Conservation (phyloP, 805 yeast species). For the Cephaloascus albidus region DNA sequence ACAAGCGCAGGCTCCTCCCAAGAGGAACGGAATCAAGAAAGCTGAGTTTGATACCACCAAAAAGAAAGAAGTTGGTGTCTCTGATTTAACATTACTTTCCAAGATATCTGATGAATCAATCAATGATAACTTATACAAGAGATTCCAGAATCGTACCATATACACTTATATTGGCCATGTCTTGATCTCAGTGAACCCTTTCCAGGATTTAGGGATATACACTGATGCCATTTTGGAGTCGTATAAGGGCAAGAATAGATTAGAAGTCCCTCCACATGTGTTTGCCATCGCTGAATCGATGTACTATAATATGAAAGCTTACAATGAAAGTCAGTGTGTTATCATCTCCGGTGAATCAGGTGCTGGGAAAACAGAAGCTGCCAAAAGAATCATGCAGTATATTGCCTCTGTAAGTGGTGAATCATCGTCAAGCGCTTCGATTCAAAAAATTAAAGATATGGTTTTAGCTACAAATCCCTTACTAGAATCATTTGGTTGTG, state of each 20-base stretch:
- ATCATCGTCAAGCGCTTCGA: constrained; percentile 50
- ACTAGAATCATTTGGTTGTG: constrained; percentile 88
- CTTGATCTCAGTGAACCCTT: constrained; percentile 92
- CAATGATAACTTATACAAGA: constrained; percentile 80
- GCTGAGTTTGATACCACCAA: constrained; percentile 84
- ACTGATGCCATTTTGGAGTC: constrained; percentile 66
- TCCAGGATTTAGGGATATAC: constrained; percentile 92
- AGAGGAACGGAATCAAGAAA: constrained; percentile 57
- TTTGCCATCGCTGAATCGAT: constrained; percentile 95
- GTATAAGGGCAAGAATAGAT: constrained; percentile 84
- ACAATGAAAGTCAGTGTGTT: constrained; percentile 92
- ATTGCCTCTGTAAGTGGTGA: constrained; percentile 79
- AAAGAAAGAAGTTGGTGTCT: constrained; percentile 97
- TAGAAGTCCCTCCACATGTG: constrained; percentile 97
- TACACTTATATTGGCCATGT: constrained; percentile 94
- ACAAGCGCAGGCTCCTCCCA: constrained; percentile 40
- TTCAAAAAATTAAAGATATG: constrained; percentile 89
- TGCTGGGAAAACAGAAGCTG: constrained; percentile 98
- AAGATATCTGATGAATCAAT: constrained; percentile 87
- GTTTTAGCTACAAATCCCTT: constrained; percentile 94
- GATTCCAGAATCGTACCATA: constrained; percentile 84
- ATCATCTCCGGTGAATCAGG: constrained; percentile 97
- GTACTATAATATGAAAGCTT: constrained; percentile 92
- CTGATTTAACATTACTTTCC: constrained; percentile 83
- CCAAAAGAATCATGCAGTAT: constrained; percentile 96